Evolutionary conservation across 108 stramenopile genomes (phyloP), one percentile per base, ranked within the genome.

Genomic region (Skeletonema tropicum): DNA sequence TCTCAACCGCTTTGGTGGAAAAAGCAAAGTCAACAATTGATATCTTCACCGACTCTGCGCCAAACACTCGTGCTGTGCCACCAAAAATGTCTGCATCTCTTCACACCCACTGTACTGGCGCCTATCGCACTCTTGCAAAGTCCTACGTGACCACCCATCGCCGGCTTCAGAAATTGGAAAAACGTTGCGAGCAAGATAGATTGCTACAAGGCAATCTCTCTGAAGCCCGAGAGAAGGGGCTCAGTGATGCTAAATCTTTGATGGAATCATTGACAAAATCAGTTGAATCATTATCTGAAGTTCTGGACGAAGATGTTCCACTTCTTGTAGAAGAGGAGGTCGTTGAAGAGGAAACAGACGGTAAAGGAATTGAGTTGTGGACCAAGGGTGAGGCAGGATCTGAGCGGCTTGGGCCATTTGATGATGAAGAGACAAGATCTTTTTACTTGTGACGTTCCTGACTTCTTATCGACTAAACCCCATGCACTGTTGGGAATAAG

Each of bases 401-500:
- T 41, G 78, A 77, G 23, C 70, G 71, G 33, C 86, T 93, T 68
- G 96, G 96, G 7, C 93, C 97, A 14, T 98, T 94, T 73, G 97
- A 95, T 66, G 97, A 98, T 72, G 91, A 89, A 42, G 96, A 97
- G 78, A 94, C 89, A 25, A 83, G 90, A 29, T 77, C 79, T 4
- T 98, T 98, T 86, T 98, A 98, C 74, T 92, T 92, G 92, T 65
- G 96, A 97, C 73, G 83, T 97, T 64, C 97, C 98, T 19, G 96
- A 97, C 64, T 85, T 97, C 8, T 82, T 98, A 30, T 82, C 88
- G 14, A 94, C 91, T 9, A 89, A 97, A 55, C 98, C 98, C 17
- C 88, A 95, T 8, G 89, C 91, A 46, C 74, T 97, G 38, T 77
- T 98, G 57, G 97, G 97, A 6, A 66, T 97, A 29, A 86, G 48